These are phyloP conservation scores for Hordeum pubiflorum DNA, from an alignment of 202 grass and related monocot species.

Conservation along the genomic window DNA sequence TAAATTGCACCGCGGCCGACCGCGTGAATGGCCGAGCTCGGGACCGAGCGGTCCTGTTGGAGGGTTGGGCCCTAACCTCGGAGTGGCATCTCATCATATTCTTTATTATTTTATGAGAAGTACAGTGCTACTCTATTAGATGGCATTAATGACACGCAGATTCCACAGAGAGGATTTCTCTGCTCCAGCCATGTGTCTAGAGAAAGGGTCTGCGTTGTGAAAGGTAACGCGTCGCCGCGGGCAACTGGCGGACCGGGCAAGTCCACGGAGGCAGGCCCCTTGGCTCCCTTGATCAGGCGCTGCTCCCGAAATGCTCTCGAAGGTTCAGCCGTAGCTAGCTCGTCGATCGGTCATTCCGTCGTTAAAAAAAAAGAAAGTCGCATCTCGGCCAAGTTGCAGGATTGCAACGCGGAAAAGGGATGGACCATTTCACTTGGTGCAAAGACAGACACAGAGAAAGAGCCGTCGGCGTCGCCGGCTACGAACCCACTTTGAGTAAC, in stretches of 20 bases:
- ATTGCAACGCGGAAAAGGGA: not conserved
- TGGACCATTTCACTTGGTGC: not conserved
- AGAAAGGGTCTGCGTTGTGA: not conserved
- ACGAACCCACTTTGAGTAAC: not conserved
- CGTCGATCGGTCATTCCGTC: not conserved
- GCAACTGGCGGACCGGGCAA: not conserved
- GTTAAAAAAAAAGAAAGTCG: not conserved
- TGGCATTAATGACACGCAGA: not conserved
- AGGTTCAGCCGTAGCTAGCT: not conserved
- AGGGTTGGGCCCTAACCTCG: too few species aligned
- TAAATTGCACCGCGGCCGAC: too few species aligned
- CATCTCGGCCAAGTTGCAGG: constrained; percentile 15
- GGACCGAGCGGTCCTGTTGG: too few species aligned
- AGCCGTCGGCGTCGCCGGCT: not conserved
- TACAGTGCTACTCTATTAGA: not conserved
- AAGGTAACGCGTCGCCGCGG: constrained; percentile 18
- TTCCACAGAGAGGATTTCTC: not conserved
- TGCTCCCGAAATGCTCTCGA: not conserved
- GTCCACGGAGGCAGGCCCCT: constrained; percentile 10
- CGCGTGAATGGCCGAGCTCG: too few species aligned
- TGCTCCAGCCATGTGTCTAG: not conserved
- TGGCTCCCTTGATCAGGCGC: constrained; percentile 1
- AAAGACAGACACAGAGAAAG: not conserved
- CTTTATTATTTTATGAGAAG: too few species aligned
- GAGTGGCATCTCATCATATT: too few species aligned